Conservation (phyloP, 345 rosid genomes). For the Hibiscus mutabilis region DNA sequence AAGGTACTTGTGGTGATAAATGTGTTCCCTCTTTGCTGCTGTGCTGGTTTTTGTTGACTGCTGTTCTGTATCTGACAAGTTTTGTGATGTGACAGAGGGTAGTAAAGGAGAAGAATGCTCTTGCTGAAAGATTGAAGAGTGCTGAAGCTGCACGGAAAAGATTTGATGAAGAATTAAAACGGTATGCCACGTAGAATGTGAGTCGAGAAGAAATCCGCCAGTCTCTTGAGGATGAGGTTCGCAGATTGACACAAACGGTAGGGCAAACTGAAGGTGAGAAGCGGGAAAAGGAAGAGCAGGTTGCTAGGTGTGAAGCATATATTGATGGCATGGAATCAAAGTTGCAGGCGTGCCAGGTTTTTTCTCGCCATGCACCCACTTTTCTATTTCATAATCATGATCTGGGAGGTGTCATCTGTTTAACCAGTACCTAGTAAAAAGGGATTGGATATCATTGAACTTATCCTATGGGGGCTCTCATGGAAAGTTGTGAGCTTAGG, state of each 20-base stretch:
- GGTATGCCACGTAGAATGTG: slow-evolving; percentile 77
- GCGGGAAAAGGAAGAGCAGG: slow-evolving; percentile 86
- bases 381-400: background rate
- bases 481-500: background rate
- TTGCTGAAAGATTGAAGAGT: slow-evolving; percentile 78
- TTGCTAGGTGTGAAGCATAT: slow-evolving; percentile 87
- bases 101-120: slow-evolving; percentile 87
- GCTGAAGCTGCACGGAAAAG: slow-evolving; percentile 89
- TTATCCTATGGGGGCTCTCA: background rate
- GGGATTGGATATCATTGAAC: background rate
- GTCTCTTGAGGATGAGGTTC: slow-evolving; percentile 84
- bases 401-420: background rate
- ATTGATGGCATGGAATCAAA: slow-evolving; percentile 90
- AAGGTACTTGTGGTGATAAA: slow-evolving; percentile 45
- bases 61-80: slow-evolving; percentile 16
- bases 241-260: slow-evolving; percentile 71
- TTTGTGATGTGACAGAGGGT: slow-evolving; percentile 50
- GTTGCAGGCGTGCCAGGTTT: slow-evolving; percentile 89
- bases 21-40: background rate
- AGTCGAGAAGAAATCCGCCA: slow-evolving; percentile 81
- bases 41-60: background rate
- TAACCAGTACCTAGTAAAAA: background rate
- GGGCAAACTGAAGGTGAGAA: slow-evolving; percentile 95
- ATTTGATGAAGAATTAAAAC: slow-evolving; percentile 86
- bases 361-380: background rate